phyloP scores from a whole-genome alignment of 345 rosid species.

The Eucalyptus pauciflora region DNA sequence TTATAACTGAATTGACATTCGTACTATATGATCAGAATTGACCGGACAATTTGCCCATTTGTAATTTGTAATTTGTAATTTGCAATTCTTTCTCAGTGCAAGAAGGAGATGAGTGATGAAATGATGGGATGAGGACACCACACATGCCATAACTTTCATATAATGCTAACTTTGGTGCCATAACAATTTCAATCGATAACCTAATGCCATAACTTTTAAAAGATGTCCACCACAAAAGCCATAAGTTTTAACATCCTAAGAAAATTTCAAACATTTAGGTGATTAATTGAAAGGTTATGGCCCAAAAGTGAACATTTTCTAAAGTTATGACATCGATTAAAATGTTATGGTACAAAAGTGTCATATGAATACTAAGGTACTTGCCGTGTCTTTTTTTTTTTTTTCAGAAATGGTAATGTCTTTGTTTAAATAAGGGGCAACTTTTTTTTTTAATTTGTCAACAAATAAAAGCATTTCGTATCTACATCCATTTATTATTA shows the following conservation, averaged over 20 bases:
- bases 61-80: not conserved
- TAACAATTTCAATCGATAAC: not conserved
- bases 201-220: not conserved
- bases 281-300: not conserved
- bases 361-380: not conserved
- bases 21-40: no score
- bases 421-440: not conserved
- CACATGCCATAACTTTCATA: not conserved
- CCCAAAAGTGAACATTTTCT: not conserved
- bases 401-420: not conserved
- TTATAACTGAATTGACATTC: fast-evolving
- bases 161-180: fast-evolving
- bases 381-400: no score
- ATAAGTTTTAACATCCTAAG: not conserved
- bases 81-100: not conserved
- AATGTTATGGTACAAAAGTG: not conserved
- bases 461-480: no score
- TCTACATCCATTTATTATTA: not conserved
- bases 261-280: not conserved
- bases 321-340: not conserved
- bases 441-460: no score
- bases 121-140: not conserved
- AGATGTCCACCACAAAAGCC: not conserved
- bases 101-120: not conserved
- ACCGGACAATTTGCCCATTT: not conserved